phyloP scores from a whole-genome alignment of 1,284 basidiomycete species.

The Malassezia globosa region DNA sequence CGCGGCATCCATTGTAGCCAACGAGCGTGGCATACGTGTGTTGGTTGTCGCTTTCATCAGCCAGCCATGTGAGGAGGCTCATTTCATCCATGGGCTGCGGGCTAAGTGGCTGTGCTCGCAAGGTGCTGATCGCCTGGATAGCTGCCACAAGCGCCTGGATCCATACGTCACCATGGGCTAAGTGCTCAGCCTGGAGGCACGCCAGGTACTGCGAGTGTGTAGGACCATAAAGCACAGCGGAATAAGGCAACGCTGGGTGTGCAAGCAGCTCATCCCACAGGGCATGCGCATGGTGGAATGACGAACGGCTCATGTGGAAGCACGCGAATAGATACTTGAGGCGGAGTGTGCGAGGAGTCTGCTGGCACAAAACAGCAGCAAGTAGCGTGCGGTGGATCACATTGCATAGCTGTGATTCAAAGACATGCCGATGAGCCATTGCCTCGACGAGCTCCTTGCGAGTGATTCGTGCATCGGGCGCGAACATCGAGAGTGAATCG shows the following conservation, averaged over 20 bases:
- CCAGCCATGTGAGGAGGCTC: slow-evolving; percentile 1
- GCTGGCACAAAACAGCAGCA: slow-evolving; percentile 2
- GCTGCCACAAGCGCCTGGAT: slow-evolving; percentile 2
- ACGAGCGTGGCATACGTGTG: slow-evolving; percentile 4
- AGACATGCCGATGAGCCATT: slow-evolving; percentile 10
- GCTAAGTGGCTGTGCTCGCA: background rate
- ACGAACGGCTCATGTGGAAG: slow-evolving; percentile 6
- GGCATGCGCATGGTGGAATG: background rate
- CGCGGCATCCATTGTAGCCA: slow-evolving; percentile 11
- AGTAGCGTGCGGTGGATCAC: slow-evolving; percentile 8
- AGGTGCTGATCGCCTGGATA: background rate
- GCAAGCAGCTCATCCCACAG: background rate
- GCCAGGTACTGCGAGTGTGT: slow-evolving; percentile 1
- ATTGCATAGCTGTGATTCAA: slow-evolving; percentile 11
- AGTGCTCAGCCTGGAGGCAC: background rate
- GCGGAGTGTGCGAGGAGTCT: background rate
- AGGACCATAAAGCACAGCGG: background rate
- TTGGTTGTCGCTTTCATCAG: background rate
- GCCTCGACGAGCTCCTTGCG: slow-evolving; percentile 18
- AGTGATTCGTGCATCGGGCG: slow-evolving; percentile 3
- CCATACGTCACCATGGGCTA: background rate
- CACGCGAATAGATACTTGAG: slow-evolving; percentile 5
- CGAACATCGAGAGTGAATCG: slow-evolving; percentile 12
- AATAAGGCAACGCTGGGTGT: background rate
- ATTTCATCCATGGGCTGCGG: slow-evolving; percentile 1